These are phyloP conservation scores for Dactylellina sp. DNA, from an alignment of 2,329 filamentous ascomycete species.

Conservation along the genomic window DNA sequence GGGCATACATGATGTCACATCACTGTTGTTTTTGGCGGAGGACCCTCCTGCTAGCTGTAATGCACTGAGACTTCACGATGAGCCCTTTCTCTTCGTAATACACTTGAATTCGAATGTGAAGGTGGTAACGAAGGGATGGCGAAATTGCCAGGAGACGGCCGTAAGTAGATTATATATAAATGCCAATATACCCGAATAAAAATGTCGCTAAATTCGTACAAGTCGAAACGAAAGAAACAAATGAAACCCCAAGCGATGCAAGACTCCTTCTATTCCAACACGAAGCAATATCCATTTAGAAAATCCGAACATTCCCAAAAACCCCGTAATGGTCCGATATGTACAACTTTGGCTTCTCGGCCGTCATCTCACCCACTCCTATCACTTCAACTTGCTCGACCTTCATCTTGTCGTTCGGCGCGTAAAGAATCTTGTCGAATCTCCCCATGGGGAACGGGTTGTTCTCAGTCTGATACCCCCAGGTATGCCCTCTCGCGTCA, in stretches of 20 bases:
- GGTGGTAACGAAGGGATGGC: no score
- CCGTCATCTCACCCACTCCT: conserved; percentile 46
- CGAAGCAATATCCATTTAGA: conserved; percentile 8
- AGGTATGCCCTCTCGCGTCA: conserved; percentile 69
- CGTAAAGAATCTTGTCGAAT: conserved; percentile 53
- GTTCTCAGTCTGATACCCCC: conserved; percentile 68
- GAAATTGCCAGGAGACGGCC: neutral
- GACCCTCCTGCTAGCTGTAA: neutral
- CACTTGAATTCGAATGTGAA: no score
- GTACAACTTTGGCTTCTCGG: conserved; percentile 32
- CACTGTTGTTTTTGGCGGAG: neutral
- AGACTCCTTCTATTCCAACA: conserved; percentile 4
- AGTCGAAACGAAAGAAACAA: neutral
- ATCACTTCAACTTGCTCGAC: conserved; percentile 45
- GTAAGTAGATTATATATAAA: neutral
- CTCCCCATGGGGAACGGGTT: conserved; percentile 37
- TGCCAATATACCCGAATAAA: neutral
- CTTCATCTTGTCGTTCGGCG: conserved; percentile 36
- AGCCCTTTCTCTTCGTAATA: neutral
- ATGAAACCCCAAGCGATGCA: neutral
- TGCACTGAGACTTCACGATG: neutral
- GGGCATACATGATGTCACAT: conserved; percentile 39
- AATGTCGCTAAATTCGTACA: conserved; percentile 23
- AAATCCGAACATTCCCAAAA: conserved; percentile 41
- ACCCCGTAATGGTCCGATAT: conserved; percentile 55